Evolutionary conservation across 495 filamentous ascomycete genomes (phyloP), one percentile per base, ranked within the genome.

Genomic region (Lindgomyces ingoldianus): DNA sequence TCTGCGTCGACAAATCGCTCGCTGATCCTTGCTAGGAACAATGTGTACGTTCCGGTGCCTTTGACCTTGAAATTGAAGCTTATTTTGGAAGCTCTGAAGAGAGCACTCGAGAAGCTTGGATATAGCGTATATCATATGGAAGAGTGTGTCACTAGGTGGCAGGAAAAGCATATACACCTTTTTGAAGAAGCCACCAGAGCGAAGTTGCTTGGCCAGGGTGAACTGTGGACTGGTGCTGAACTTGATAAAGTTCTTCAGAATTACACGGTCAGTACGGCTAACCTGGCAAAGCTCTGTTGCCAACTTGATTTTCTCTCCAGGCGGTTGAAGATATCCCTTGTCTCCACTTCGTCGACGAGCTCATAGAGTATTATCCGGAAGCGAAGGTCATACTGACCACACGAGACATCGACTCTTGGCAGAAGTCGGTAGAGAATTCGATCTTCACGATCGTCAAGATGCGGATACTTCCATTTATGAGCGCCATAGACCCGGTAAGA

Each of bases 41-140:
- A 62, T 62, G 60, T 62, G 60, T 62, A 29, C 6, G 60, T 24
- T 27, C n/a, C n/a, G n/a, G n/a, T n/a, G n/a, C n/a, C n/a, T n/a
- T n/a, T n/a, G n/a, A n/a, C n/a, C n/a, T n/a, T n/a, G n/a, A n/a
- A n/a, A 33, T 51, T 3, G 41, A 6, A 1, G 25, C 57, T 36
- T 1, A 25, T 22, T 1, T 41, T n/a, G 9, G 1, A 11, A 64
- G 61, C 61, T 2, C 21, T 64, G 36, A 64, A 64, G 21, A 18
- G 26, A 3, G 61, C 53, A 1, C 45, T 64, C 4, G 61, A 64
- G 25, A 64, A 57, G 21, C 44, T 64, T 1, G 51, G 52, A 3
- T 64, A 64, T 19, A 64, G 45, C 0, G 30, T 54, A 11, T 64
- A 64, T 36, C 61, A 64, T 29, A 49, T 48, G 41, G 21, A 51